These are phyloP conservation scores for Penicillium sp. DNA, from an alignment of 2,329 filamentous ascomycete genomes.

Conservation along the genomic window DNA sequence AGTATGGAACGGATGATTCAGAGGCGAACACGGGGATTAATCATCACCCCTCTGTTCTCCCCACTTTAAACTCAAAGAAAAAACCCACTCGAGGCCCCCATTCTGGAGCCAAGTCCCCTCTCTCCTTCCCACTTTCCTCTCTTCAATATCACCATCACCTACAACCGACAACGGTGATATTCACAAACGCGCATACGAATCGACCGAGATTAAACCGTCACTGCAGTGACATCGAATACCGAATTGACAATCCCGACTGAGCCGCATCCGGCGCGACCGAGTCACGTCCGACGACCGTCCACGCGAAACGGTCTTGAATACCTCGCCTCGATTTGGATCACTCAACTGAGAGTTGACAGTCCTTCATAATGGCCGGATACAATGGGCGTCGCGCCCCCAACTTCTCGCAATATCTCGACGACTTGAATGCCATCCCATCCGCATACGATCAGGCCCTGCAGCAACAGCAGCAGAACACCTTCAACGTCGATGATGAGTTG, in stretches of 20 bases:
- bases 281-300: constrained; percentile 8
- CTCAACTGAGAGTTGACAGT: not conserved
- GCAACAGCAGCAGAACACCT: constrained; percentile 61
- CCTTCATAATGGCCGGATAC: constrained; percentile 66
- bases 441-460: constrained; percentile 62
- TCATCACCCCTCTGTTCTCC: constrained; percentile 20
- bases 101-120: not conserved
- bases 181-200: not conserved
- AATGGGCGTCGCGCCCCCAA: constrained; percentile 78
- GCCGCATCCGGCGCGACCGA: constrained; percentile 22
- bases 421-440: constrained; percentile 72
- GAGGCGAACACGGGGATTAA: constrained; percentile 13
- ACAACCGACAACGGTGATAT: not conserved
- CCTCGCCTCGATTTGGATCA: not conserved
- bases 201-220: not conserved
- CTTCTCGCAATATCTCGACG: constrained; percentile 85
- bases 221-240: not conserved
- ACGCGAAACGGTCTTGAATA: constrained; percentile 11
- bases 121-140: not conserved
- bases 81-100: constrained; percentile 20
- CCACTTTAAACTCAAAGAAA: constrained; percentile 14
- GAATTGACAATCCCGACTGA: constrained; percentile 2
- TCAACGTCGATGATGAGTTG: constrained; percentile 70
- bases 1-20: not conserved
- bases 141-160: not conserved